Evolutionary conservation across 257 asterid genomes (phyloP).

Genomic region (Solanum tarijense): DNA sequence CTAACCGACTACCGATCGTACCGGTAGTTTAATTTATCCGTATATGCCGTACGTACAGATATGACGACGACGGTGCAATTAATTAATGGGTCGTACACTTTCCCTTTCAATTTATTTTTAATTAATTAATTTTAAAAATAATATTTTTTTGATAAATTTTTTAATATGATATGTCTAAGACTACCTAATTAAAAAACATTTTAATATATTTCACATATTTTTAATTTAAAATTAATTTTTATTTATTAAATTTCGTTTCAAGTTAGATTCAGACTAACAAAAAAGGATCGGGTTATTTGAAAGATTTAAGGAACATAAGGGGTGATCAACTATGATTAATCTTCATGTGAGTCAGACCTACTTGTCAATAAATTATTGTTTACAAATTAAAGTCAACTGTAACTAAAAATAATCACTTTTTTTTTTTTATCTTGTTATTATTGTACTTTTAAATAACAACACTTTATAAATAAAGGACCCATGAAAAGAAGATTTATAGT

Average conservation of each 20-base stretch:
- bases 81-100: neutral
- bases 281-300: neutral
- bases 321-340: neutral
- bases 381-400: neutral
- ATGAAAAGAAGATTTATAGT: neutral
- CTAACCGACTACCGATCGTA: conserved; percentile 13
- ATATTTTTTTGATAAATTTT: neutral
- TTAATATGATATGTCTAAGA: neutral
- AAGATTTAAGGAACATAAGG: conserved; percentile 13
- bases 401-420: neutral
- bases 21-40: conserved; percentile 19
- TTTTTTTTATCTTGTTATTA: neutral
- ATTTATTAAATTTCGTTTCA: neutral
- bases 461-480: neutral
- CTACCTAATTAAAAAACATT: neutral
- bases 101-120: neutral
- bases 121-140: neutral
- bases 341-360: neutral
- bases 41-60: conserved; percentile 56
- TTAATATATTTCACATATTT: neutral
- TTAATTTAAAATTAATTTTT: neutral
- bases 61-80: conserved; percentile 22
- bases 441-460: neutral
- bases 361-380: neutral
- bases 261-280: neutral